These are phyloP conservation scores for Cercospora zeae-maydis DNA, from an alignment of 2,329 filamentous ascomycete species.

Conservation along the genomic window DNA sequence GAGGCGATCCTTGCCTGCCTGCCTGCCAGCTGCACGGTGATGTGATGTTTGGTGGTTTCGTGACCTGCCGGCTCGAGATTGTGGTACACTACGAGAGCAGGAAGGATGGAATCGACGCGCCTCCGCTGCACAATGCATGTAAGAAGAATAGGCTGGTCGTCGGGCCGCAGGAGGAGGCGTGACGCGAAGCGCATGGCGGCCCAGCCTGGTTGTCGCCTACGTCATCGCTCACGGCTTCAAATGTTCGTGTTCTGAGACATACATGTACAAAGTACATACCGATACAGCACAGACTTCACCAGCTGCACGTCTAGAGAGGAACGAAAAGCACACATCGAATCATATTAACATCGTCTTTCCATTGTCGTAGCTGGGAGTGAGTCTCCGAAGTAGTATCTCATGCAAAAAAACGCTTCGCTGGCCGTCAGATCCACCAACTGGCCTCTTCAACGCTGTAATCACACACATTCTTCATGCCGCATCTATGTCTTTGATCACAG, in stretches of 20 bases:
- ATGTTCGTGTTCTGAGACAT: background rate
- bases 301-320: too few relatives aligned
- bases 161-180: background rate
- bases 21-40: background rate
- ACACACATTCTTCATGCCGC: conserved; percentile 5
- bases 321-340: background rate
- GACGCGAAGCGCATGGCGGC: background rate
- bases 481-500: conserved; percentile 9
- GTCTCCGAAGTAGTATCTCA: conserved; percentile 14
- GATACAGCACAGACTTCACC: too few relatives aligned
- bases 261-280: too few relatives aligned
- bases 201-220: background rate
- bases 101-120: background rate
- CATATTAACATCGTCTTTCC: conserved; percentile 12
- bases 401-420: conserved; percentile 5
- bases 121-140: background rate
- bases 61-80: background rate
- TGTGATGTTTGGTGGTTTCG: background rate
- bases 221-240: background rate
- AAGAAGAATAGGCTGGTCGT: background rate
- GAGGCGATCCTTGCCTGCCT: conserved; percentile 3
- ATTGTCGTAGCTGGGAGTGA: conserved; percentile 8
- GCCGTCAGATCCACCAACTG: conserved; percentile 14
- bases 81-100: background rate
- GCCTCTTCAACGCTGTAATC: conserved; percentile 11